These are phyloP conservation scores for Podaxis sp. DNA, from an alignment of 768 basidiomycete species.

Conservation along the genomic window DNA sequence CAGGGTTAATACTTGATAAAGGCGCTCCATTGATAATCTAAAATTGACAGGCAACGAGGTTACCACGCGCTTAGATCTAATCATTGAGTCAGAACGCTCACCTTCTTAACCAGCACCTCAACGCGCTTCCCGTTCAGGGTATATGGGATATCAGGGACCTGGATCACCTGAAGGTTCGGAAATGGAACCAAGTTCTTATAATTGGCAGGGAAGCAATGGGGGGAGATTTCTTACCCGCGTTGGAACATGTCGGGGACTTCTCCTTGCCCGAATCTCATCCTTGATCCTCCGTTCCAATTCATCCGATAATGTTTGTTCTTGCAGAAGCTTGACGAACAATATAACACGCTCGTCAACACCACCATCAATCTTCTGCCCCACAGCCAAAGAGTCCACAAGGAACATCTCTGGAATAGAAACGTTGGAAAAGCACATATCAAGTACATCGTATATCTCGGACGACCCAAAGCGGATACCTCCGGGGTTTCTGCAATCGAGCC, in stretches of 20 bases:
- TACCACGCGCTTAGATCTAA: slow-evolving; percentile 18
- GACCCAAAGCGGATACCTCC: slow-evolving; percentile 84
- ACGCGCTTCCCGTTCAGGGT: slow-evolving; percentile 82
- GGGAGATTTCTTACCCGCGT: slow-evolving; percentile 48
- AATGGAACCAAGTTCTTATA: slow-evolving; percentile 14
- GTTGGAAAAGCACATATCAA: slow-evolving; percentile 61
- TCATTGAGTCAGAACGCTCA: slow-evolving; percentile 25
- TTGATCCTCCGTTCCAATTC: slow-evolving; percentile 58
- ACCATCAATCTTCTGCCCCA: slow-evolving; percentile 65
- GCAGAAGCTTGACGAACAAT: slow-evolving; percentile 67
- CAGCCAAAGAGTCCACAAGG: slow-evolving; percentile 63
- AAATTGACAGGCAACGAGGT: slow-evolving; percentile 15
- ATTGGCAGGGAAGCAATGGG: neutral
- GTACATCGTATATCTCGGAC: slow-evolving; percentile 77
- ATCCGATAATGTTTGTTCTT: slow-evolving; percentile 46
- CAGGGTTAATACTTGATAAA: slow-evolving; percentile 64
- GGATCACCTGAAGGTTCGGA: slow-evolving; percentile 52
- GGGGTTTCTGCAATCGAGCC: slow-evolving; percentile 55
- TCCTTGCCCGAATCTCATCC: slow-evolving; percentile 55
- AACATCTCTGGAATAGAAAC: slow-evolving; percentile 32
- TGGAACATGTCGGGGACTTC: slow-evolving; percentile 78
- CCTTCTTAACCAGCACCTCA: slow-evolving; percentile 79
- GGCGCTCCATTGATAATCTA: slow-evolving; percentile 80
- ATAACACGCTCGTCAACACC: slow-evolving; percentile 76
- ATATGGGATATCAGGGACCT: slow-evolving; percentile 71